Conservation (phyloP, 2,329 filamentous ascomycete species). For the Emericellopsis atlantica region DNA sequence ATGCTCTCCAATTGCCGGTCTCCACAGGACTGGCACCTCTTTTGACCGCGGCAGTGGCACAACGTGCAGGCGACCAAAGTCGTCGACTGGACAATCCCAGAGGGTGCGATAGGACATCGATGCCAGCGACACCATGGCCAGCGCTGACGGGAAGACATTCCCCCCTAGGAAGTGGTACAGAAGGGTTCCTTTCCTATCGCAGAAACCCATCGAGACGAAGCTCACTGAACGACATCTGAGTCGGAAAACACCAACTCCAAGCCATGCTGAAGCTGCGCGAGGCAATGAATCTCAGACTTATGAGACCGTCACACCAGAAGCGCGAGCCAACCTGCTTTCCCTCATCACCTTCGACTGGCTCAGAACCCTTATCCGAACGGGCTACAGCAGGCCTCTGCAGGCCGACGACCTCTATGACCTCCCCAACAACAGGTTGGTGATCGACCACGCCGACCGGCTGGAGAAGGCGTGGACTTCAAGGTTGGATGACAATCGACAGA, state of each 20-base stretch:
- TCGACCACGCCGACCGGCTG: conserved; percentile 9
- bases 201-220: conserved; percentile 9
- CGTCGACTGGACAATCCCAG: too few relatives aligned
- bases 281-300: background rate
- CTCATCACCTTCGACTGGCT: conserved; percentile 11
- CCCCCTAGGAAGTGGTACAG: conserved; percentile 17
- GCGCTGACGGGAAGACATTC: conserved; percentile 10
- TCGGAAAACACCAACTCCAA: background rate
- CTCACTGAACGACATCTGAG: background rate
- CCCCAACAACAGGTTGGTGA: conserved; percentile 2
- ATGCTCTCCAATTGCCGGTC: too few relatives aligned
- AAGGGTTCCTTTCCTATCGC: conserved; percentile 14
- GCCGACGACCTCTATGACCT: conserved; percentile 8
- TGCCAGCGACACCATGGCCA: conserved; percentile 8
- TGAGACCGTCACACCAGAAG: conserved; percentile 7
- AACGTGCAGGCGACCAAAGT: too few relatives aligned
- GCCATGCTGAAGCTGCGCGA: background rate
- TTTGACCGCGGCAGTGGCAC: too few relatives aligned
- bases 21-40: too few relatives aligned
- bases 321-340: conserved; percentile 8
- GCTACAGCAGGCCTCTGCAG: conserved; percentile 8
- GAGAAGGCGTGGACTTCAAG: conserved; percentile 9
- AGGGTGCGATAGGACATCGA: too few relatives aligned
- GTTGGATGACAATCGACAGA: conserved; percentile 5
- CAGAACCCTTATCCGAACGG: conserved; percentile 8